Percentiles rank a stretch among this genome's conserved stretches.
These are phyloP conservation scores for Phytophthora megakarya DNA, from an alignment of 352 stramenopile species.

Conservation along the genomic window DNA sequence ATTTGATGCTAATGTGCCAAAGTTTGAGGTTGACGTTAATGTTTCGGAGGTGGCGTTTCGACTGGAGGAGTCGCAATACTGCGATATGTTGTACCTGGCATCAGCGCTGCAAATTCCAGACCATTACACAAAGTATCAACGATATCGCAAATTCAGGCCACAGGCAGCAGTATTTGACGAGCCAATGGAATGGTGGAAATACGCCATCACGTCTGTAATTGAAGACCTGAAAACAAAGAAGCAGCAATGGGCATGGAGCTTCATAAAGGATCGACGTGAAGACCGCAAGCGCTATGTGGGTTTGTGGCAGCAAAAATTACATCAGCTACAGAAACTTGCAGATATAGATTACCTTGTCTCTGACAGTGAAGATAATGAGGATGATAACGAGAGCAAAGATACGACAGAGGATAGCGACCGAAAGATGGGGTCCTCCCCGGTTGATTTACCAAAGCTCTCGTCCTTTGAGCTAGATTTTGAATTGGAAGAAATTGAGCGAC, in stretches of 20 bases:
- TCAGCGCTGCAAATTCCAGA: slow-evolving; percentile 73
- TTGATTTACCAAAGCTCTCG: slow-evolving; percentile 23
- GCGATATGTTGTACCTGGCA: slow-evolving; percentile 81
- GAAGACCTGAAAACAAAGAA: slow-evolving; percentile 69
- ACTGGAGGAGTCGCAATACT: slow-evolving; percentile 88
- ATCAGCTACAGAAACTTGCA: slow-evolving; percentile 33
- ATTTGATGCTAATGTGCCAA: slow-evolving; percentile 73
- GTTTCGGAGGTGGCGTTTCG: slow-evolving; percentile 80
- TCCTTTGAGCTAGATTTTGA: slow-evolving; percentile 38
- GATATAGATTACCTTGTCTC: slow-evolving; percentile 45
- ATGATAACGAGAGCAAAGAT: slow-evolving; percentile 35
- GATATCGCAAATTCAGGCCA: slow-evolving; percentile 77
- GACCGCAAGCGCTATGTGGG: slow-evolving; percentile 76
- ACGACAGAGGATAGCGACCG: slow-evolving; percentile 21
- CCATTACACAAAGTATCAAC: slow-evolving; percentile 79
- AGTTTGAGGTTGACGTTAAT: slow-evolving; percentile 83
- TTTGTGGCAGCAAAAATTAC: slow-evolving; percentile 62
- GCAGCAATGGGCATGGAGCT: slow-evolving; percentile 77
- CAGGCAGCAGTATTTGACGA: slow-evolving; percentile 54
- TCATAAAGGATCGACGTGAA: slow-evolving; percentile 82
- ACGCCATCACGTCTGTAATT: slow-evolving; percentile 70
- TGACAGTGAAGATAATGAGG: slow-evolving; percentile 71
- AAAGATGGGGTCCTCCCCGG: not conserved
- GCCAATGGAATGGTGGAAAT: slow-evolving; percentile 78
- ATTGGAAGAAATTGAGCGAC: slow-evolving; percentile 77